Evolutionary conservation across 169 alveolate genomes (phyloP), one percentile per base, ranked within the genome.

Genomic region (Cryptosporidium tyzzeri): DNA sequence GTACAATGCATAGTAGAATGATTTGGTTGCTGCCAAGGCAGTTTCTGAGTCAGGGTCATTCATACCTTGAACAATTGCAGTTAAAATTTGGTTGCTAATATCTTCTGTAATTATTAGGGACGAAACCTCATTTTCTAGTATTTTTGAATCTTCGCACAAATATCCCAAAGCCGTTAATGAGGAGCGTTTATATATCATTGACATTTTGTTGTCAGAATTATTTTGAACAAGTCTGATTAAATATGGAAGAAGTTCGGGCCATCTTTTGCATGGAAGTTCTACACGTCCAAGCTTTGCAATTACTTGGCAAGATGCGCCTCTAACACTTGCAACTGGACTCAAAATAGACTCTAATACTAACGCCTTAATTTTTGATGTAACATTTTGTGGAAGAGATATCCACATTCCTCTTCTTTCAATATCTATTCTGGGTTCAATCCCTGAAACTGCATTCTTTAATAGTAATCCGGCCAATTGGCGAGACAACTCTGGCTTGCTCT

Each of bases 391-490:
- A 92, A 84, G 59, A 86, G 48, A 95, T 93, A 86, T 93, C 95
- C 87, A 89, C 74, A 93, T 93, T 48, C 93, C 93, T 67, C 91
- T 92, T 31, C 85, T 94, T 70, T 95, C 97, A 69, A 91, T 92
- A 84, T 86, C 93, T 86, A 84, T 84, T 58, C 93, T 93, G 41
- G 75, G 89, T 44, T 89, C 94, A 65, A 93, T 93, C 1, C 94
- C 86, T 41, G 93, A 93, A 89, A 95, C 94, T 14, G 95, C 92
- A 86, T 95, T 95, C 85, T 95, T 95, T 69, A 95, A 73, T 70
- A 95, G 71, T 21, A 95, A 74, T 7, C 97, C 97, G 7, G 97
- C 97, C 80, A 95, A 75, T 85, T 95, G 97, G 35, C 97, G 89
- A 18, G 89, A 80, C n/a, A 80, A 37, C 68, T 80, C 89, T 41